These are phyloP conservation scores for Ceraceosorus bombacis DNA, from an alignment of 1,284 basidiomycete genomes.

Conservation along the genomic window DNA sequence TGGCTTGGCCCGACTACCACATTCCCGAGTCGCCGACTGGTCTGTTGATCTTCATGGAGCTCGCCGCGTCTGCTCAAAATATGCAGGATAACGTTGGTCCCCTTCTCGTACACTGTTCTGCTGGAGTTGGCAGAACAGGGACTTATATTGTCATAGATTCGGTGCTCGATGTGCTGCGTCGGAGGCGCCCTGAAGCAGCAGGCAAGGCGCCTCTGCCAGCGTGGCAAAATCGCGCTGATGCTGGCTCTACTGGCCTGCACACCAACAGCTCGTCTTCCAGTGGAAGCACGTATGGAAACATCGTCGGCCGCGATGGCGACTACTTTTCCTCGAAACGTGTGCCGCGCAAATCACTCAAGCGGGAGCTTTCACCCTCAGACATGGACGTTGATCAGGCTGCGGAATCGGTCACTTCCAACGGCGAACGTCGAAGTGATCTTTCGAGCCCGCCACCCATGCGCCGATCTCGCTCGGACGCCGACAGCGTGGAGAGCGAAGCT, in stretches of 20 bases:
- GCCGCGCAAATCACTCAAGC: conserved; percentile 26
- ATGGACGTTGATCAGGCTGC: conserved; percentile 26
- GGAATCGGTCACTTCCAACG: conserved; percentile 5
- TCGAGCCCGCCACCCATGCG: conserved; percentile 29
- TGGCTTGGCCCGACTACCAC: conserved; percentile 46
- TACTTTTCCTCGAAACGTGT: background rate
- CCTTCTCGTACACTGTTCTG: conserved; percentile 46
- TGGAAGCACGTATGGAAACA: background rate
- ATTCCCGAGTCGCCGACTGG: conserved; percentile 36
- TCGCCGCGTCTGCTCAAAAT: conserved; percentile 27
- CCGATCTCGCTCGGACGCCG: conserved; percentile 23
- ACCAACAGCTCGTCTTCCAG: background rate
- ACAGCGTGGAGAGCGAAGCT: background rate
- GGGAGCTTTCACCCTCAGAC: conserved; percentile 31
- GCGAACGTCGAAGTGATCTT: conserved; percentile 15
- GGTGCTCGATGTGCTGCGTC: conserved; percentile 27
- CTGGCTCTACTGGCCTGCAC: background rate
- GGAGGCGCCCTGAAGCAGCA: background rate
- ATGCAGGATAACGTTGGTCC: conserved; percentile 20
- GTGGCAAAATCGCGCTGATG: conserved; percentile 18
- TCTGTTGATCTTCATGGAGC: conserved; percentile 31
- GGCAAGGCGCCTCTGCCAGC: conserved; percentile 8
- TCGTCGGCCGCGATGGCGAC: background rate
- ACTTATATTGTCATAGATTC: conserved; percentile 42
- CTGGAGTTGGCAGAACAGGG: conserved; percentile 44